Percentiles rank a stretch among this genome's conserved stretches.
Evolutionary conservation across 768 basidiomycete species (phyloP).

Genomic region (Filobasidium wieringae): DNA sequence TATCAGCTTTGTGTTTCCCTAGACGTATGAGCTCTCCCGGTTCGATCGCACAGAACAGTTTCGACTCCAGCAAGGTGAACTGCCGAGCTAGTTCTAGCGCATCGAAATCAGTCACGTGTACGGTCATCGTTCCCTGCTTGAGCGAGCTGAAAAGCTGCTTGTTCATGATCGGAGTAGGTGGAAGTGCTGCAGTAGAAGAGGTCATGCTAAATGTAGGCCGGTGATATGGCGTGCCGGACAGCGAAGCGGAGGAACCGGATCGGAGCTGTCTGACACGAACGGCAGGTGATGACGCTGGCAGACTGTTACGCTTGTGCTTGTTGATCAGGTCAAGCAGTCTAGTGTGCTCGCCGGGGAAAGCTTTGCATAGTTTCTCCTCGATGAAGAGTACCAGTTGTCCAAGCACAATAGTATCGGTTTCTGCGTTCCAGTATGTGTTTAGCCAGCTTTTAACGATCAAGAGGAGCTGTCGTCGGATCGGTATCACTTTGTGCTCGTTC

Average conservation of each 20-base stretch:
- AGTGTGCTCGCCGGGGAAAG: slow-evolving; percentile 36
- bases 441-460: slow-evolving; percentile 93
- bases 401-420: slow-evolving; percentile 55
- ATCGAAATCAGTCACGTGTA: slow-evolving; percentile 82
- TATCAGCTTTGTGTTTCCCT: slow-evolving; percentile 55
- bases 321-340: slow-evolving; percentile 35
- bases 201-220: slow-evolving; percentile 4
- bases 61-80: slow-evolving; percentile 84
- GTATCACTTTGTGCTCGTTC: slow-evolving; percentile 77
- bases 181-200: slow-evolving; percentile 46
- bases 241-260: slow-evolving; percentile 2
- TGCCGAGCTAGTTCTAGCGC: slow-evolving; percentile 83
- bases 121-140: slow-evolving; percentile 44
- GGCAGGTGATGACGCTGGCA: neutral
- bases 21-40: slow-evolving; percentile 81
- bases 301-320: neutral
- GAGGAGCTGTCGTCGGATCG: slow-evolving; percentile 77
- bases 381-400: slow-evolving; percentile 35
- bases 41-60: slow-evolving; percentile 69
- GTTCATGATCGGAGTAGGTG: slow-evolving; percentile 77
- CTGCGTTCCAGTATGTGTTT: slow-evolving; percentile 76
- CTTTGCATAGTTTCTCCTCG: slow-evolving; percentile 23
- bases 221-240: neutral
- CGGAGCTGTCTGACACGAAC: neutral
- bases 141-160: slow-evolving; percentile 60